These are phyloP conservation scores for Yamadazyma laniorum DNA, from an alignment of 805 yeast species.

Conservation along the genomic window DNA sequence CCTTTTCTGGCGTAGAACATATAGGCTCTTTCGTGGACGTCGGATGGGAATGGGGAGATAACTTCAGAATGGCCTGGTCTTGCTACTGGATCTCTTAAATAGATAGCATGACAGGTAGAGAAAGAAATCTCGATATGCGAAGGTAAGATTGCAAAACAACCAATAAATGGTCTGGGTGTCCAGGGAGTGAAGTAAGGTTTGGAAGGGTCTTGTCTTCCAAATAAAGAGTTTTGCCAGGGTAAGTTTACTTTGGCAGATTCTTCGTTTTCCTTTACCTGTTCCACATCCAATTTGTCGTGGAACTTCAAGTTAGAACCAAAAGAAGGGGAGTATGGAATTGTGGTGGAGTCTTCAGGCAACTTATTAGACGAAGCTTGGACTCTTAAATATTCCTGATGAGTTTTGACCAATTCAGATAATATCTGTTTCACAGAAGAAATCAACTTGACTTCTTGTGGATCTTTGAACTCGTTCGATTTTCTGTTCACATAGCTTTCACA, in stretches of 20 bases:
- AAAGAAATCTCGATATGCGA: conserved; percentile 89
- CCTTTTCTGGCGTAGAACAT: conserved; percentile 88
- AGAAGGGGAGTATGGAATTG: conserved; percentile 27
- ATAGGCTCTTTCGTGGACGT: conserved; percentile 88
- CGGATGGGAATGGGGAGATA: conserved; percentile 80
- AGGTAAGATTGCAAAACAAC: conserved; percentile 90
- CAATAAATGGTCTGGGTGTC: conserved; percentile 90
- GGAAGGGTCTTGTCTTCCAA: conserved; percentile 73
- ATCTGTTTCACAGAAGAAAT: conserved; percentile 35
- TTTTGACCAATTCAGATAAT: conserved; percentile 35
- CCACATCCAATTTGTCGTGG: conserved; percentile 40
- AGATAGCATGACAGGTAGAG: conserved; percentile 93
- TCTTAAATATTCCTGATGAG: conserved; percentile 33
- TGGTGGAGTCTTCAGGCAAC: conserved; percentile 25
- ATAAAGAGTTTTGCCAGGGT: conserved; percentile 79
- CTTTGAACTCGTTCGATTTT: conserved; percentile 33
- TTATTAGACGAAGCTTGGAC: conserved; percentile 24
- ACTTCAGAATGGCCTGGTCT: conserved; percentile 97
- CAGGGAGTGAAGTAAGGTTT: conserved; percentile 95
- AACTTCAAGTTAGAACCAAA: conserved; percentile 28
- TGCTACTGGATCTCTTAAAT: conserved; percentile 94
- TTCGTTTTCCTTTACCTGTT: conserved; percentile 52
- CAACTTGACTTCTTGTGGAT: conserved; percentile 29
- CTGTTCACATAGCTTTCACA: conserved; percentile 28
- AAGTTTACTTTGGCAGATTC: conserved; percentile 48